phyloP scores from a whole-genome alignment of 2,329 filamentous ascomycete species.

The Aspergillus ustus region DNA sequence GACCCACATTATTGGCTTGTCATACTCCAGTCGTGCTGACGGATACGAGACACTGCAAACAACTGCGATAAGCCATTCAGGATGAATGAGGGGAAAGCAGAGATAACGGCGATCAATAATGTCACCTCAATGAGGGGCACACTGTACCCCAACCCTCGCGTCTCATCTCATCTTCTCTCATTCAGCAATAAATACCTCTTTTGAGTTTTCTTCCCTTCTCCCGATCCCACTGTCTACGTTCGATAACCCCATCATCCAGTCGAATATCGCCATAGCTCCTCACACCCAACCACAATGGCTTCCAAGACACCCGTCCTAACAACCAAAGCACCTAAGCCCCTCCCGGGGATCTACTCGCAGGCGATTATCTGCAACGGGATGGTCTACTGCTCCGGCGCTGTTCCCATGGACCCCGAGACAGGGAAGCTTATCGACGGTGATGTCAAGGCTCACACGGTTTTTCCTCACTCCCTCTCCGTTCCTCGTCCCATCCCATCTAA shows the following conservation, averaged over 20 bases:
- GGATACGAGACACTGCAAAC: background rate
- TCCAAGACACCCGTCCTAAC: constrained; percentile 50
- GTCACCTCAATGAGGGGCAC: constrained; percentile 9
- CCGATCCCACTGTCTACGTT: background rate
- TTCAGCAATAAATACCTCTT: constrained; percentile 3
- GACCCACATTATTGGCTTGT: background rate
- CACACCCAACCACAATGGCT: constrained; percentile 35
- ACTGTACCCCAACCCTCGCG: constrained; percentile 6
- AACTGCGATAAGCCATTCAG: background rate
- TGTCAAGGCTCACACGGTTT: constrained; percentile 60
- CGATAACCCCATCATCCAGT: too few species aligned
- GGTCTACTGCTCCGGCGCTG: constrained; percentile 71
- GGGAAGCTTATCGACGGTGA: constrained; percentile 61
- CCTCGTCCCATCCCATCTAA: background rate
- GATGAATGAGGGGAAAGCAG: background rate
- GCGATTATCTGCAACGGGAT: constrained; percentile 67
- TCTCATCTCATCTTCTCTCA: background rate
- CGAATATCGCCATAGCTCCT: background rate
- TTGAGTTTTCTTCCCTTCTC: background rate
- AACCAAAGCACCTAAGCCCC: constrained; percentile 55
- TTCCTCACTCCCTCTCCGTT: constrained; percentile 13
- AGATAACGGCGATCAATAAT: background rate
- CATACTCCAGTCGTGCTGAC: background rate
- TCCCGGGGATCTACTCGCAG: constrained; percentile 62
- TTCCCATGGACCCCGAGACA: constrained; percentile 63